A percentile compares a stretch with the other conserved stretches of the same genome.
These are phyloP conservation scores for Yamadazyma dendronema DNA, from an alignment of 1,139 yeast species.

Conservation along the genomic window DNA sequence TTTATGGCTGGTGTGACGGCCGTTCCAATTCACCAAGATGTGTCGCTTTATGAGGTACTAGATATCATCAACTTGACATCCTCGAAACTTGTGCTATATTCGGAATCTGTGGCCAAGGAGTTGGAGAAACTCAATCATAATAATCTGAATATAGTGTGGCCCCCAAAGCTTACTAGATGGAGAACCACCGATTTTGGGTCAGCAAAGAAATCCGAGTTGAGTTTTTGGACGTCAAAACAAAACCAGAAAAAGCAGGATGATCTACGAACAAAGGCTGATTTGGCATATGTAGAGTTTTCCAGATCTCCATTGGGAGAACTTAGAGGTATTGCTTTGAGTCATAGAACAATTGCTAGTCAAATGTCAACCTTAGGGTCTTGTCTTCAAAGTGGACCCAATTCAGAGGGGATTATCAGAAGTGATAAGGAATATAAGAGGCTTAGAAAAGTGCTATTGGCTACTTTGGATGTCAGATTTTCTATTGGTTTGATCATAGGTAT, in stretches of 20 bases:
- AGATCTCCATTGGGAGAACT: conserved; percentile 89
- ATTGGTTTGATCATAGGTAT: conserved; percentile 85
- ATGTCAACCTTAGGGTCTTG: conserved; percentile 74
- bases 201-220: conserved; percentile 45
- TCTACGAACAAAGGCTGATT: conserved; percentile 44
- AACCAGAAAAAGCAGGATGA: conserved; percentile 22
- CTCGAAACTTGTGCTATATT: conserved; percentile 74
- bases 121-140: conserved; percentile 57
- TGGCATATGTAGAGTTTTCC: conserved; percentile 92
- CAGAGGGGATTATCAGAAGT: conserved; percentile 38
- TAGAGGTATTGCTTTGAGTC: conserved; percentile 91
- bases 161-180: conserved; percentile 60
- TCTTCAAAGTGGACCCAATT: conserved; percentile 60
- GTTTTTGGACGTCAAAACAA: conserved; percentile 27
- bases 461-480: conserved; percentile 82
- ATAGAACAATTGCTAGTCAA: conserved; percentile 83
- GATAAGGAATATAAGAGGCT: conserved; percentile 25
- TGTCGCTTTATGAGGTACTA: conserved; percentile 62
- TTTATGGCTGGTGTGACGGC: conserved; percentile 93
- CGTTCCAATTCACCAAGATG: conserved; percentile 82
- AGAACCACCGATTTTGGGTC: conserved; percentile 86
- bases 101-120: conserved; percentile 73
- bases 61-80: conserved; percentile 74
- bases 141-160: conserved; percentile 38
- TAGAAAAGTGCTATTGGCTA: conserved; percentile 55